Base-by-base conservation (phyloP, 164 flowering plant species). In the Vitis riparia region DNA sequence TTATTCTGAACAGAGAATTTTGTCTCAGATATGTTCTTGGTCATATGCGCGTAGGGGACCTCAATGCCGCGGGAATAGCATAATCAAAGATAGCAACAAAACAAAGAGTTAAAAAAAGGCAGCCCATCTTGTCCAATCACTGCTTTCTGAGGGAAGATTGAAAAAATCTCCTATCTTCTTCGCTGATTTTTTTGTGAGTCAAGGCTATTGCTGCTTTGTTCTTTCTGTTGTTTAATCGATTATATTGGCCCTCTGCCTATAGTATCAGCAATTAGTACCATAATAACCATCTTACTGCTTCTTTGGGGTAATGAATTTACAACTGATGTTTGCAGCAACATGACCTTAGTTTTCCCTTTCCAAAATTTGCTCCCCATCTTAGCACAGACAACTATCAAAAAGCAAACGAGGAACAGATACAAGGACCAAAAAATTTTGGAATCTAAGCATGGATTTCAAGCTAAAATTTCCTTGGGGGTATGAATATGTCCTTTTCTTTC, bases 401-500 rank as follows among this genome's bases (percentile, higher is more conserved):
- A 44, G 29, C 12, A 37, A 9, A 32, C 23, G 8, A 62, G 51
- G 11, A 62, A 13, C 19, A 17, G 5, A 58, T 9, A 29, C 13
- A 27, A 59, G 32, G 37, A 59, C 47, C 51, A 11, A 11, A 19
- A 69, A 62, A 37, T 55, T 3, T 64, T 11, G 47, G 17, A 53
- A 12, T 14, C 9, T 11, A 19, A 69, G n/a, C 48, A 13, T 47
- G 67, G 9, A 48, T 64, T 48, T 13, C 63, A 10, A 19, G 11
- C 17, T 2, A 47, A 9, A 49, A 27, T 11, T 3, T 55, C 30
- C 11, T 30, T 55, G 51, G 3, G 27, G 37, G 29, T 12, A 52
- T 66, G 48, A 47, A 51, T 63, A 23, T 49, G 32, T 14, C 2
- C 2, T 37, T 1, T 60, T 32, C 23, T 30, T 51, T 52, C 82